phyloP scores from a whole-genome alignment of 495 filamentous ascomycete genomes.

The Achaetomiella virescens region DNA sequence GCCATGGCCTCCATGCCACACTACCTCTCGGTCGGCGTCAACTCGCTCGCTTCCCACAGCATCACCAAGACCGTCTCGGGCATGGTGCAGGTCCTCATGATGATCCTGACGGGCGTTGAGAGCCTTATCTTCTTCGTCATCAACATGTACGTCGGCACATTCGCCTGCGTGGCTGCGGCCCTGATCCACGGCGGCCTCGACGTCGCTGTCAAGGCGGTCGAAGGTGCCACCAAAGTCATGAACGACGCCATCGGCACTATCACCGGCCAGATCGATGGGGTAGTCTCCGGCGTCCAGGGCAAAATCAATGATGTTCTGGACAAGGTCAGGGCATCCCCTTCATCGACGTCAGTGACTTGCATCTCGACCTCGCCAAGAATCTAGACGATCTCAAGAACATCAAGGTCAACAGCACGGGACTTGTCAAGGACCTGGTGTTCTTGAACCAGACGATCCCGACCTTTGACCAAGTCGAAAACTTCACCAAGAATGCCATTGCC shows the following conservation, averaged over 20 bases:
- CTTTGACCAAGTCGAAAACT: conserved; percentile 75
- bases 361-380: conserved; percentile 52
- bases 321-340: conserved; percentile 41
- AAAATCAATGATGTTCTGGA: conserved; percentile 53
- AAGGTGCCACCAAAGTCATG: conserved; percentile 64
- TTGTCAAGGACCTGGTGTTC: conserved; percentile 57
- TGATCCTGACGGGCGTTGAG: conserved; percentile 78
- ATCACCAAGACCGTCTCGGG: conserved; percentile 72
- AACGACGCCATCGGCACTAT: conserved; percentile 65
- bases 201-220: conserved; percentile 58
- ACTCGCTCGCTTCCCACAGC: conserved; percentile 69
- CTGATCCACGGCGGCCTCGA: conserved; percentile 71
- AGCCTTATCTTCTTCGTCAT: conserved; percentile 84
- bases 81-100: conserved; percentile 64
- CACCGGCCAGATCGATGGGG: conserved; percentile 53
- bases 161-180: conserved; percentile 77
- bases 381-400: conserved; percentile 63
- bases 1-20: conserved; percentile 97
- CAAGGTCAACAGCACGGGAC: conserved; percentile 54
- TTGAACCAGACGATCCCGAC: conserved; percentile 74
- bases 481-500: conserved; percentile 62
- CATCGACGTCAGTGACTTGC: conserved; percentile 30
- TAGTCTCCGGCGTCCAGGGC: conserved; percentile 51
- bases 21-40: conserved; percentile 83
- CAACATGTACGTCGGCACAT: conserved; percentile 81